Conservation (phyloP, 192 early-diverging fungal genomes). For the Backusella liffmaniae region DNA sequence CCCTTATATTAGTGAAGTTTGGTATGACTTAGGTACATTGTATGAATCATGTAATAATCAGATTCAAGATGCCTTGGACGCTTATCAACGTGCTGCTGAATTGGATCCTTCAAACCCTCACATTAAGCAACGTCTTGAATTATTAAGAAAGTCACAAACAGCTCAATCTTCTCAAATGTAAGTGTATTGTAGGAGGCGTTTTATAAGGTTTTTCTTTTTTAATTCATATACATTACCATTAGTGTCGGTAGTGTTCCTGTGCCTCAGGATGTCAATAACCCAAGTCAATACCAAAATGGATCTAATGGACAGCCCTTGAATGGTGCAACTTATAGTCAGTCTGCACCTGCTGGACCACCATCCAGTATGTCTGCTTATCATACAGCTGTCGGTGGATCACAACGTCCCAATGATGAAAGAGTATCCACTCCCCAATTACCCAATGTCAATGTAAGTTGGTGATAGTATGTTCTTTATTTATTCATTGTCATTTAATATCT, state of each 20-base stretch:
- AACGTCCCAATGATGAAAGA: not conserved
- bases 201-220: no score
- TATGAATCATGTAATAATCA: conserved; percentile 99
- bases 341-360: conserved; percentile 27
- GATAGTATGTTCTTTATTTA: no score
- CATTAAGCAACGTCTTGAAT: conserved; percentile 30
- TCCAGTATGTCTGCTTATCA: conserved; percentile 29
- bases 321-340: not conserved
- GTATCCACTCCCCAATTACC: not conserved
- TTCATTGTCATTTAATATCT: no score
- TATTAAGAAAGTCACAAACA: conserved; percentile 25
- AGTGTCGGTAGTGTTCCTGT: conserved; percentile 3
- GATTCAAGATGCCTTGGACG: conserved; percentile 93
- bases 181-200: not conserved
- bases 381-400: not conserved
- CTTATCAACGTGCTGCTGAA: conserved; percentile 90
- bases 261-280: conserved; percentile 35
- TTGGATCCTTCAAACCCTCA: conserved; percentile 79
- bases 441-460: not conserved
- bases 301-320: conserved; percentile 19
- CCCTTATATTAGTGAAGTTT: conserved; percentile 93
- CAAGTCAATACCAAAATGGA: conserved; percentile 31
- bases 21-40: conserved; percentile 94
- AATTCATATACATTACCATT: not conserved
- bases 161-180: not conserved